Evolutionary conservation across 2,329 filamentous ascomycete genomes (phyloP).

Genomic region (Chaetomium sp.): DNA sequence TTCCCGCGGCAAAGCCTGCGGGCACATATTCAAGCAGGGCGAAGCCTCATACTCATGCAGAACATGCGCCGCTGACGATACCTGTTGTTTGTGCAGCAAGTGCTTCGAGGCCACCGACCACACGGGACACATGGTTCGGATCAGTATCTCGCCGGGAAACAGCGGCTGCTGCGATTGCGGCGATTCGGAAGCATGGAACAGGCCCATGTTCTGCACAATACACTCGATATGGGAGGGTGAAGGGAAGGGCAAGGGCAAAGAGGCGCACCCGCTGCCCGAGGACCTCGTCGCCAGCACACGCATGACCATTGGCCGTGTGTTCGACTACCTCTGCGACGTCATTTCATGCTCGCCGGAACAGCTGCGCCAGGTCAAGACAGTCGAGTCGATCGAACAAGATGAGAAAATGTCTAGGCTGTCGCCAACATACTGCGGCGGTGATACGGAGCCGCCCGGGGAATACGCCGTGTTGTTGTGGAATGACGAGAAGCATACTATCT

Average conservation of each 20-base stretch:
- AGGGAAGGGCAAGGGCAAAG: slow-evolving; percentile 56
- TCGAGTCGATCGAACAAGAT: slow-evolving; percentile 72
- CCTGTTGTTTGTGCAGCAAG: slow-evolving; percentile 85
- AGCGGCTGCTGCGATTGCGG: slow-evolving; percentile 97
- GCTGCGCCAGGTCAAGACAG: slow-evolving; percentile 76
- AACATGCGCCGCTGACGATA: slow-evolving; percentile 90
- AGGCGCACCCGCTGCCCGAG: slow-evolving; percentile 56
- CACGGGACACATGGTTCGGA: slow-evolving; percentile 83
- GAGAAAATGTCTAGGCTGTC: slow-evolving; percentile 72
- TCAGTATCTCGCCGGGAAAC: slow-evolving; percentile 82
- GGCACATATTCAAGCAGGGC: slow-evolving; percentile 92
- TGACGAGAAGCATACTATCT: slow-evolving; percentile 95
- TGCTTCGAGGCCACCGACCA: slow-evolving; percentile 97
- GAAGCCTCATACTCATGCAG: slow-evolving; percentile 93
- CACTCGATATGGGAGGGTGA: slow-evolving; percentile 61
- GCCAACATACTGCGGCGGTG: slow-evolving; percentile 65
- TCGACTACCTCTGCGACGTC: slow-evolving; percentile 97
- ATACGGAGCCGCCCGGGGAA: slow-evolving; percentile 61
- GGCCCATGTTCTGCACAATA: slow-evolving; percentile 85
- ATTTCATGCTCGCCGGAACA: slow-evolving; percentile 98
- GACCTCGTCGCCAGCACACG: slow-evolving; percentile 72
- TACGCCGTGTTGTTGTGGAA: slow-evolving; percentile 92
- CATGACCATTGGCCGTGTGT: slow-evolving; percentile 75
- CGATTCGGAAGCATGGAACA: slow-evolving; percentile 88
- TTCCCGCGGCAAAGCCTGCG: slow-evolving; percentile 87